phyloP scores from a whole-genome alignment of 345 rosid species.

The Pistacia vera region DNA sequence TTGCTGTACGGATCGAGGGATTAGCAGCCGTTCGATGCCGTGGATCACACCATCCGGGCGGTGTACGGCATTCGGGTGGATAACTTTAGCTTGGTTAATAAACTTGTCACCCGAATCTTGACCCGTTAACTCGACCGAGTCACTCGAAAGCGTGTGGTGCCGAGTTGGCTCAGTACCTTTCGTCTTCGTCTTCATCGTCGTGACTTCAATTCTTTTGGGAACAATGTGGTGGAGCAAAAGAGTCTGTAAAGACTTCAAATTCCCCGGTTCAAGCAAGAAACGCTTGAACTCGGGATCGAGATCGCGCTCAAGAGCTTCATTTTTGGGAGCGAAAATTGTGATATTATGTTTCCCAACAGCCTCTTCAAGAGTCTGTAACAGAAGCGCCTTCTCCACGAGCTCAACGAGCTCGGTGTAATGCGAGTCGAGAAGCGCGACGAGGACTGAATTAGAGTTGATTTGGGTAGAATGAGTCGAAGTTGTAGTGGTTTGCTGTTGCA shows the following conservation, averaged over 20 bases:
- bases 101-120: conserved; percentile 28
- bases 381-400: conserved; percentile 70
- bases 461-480: conserved; percentile 24
- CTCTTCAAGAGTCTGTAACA: conserved; percentile 63
- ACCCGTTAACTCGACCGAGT: conserved; percentile 38
- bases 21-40: conserved; percentile 66
- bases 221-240: conserved; percentile 65
- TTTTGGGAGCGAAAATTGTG: conserved; percentile 76
- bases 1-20: conserved; percentile 75
- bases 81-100: conserved; percentile 45
- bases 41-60: conserved; percentile 83
- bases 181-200: conserved; percentile 9
- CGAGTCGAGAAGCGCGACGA: conserved; percentile 81
- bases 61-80: conserved; percentile 41
- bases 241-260: conserved; percentile 64
- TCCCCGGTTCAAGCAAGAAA: conserved; percentile 77
- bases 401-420: conserved; percentile 77
- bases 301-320: conserved; percentile 71
- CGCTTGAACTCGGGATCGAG: conserved; percentile 78
- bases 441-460: conserved; percentile 78
- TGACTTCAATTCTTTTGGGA: conserved; percentile 44
- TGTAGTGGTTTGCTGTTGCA: neutral
- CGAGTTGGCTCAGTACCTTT: conserved; percentile 21
- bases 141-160: conserved; percentile 41
- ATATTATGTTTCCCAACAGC: conserved; percentile 56